Base-by-base conservation (phyloP, 805 yeast species). In the Ogataea pignaliae region DNA sequence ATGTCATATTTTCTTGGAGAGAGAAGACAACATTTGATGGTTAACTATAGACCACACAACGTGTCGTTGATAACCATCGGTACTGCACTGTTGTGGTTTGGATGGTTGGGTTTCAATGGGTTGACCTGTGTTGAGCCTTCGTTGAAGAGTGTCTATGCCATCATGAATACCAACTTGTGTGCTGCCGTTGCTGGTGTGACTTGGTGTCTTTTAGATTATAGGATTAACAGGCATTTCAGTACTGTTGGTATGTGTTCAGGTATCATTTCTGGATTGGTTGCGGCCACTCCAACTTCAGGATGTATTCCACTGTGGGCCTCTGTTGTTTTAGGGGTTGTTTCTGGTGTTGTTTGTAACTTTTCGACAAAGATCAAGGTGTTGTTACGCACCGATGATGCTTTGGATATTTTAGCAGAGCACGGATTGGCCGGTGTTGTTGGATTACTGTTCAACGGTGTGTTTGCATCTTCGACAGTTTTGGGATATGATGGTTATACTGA, bases 391-490 rank as follows among this genome's bases (percentile, higher is more conserved):
- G 98, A 93, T 64, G 99, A 91, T 68, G 83, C 97, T 2, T 70
- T 93, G 55, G 98, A 93, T 83, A 81, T 89, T 41, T 75, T 91
- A 62, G 98, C 98, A n/a, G 98, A 91, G 79, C 99, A 91, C 82
- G 98, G 97, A 40, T 75, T 91, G 55, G 98, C 97, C 0, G 99
- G 99, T 29, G 75, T 90, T 38, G 75, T 91, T 37, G 98, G 99
- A 0, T 72, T 90, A 39, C 45, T 91, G n/a, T 89, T 88, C 70
- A 89, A 88, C 60, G 97, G 87, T 0, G 60, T 91, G 1, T 90
- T 93, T 60, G 97, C 87, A 13, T 87, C 90, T 7, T 78, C 85
- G 43, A 85, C 88, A 64, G 95, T 93, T 42, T 78, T 91, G 50
- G 97, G 96, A 13, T 83, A 88, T 64, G 98, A 91, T 61, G 95